phyloP scores from a whole-genome alignment of 1,284 basidiomycete species.

The Moesziomyces antarcticus region DNA sequence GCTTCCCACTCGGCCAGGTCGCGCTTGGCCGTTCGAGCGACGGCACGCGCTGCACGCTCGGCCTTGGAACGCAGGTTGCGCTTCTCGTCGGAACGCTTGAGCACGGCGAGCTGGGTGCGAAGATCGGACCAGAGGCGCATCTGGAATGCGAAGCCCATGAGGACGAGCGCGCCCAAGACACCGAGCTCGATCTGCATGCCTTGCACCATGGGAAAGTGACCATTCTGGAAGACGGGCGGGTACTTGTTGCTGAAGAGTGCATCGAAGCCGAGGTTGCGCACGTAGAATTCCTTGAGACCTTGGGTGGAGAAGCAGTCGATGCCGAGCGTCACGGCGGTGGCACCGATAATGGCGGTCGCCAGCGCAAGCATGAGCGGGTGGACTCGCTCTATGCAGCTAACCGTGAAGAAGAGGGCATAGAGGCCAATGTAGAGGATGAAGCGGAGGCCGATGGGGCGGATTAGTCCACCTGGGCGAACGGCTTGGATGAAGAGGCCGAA shows the following conservation, averaged over 20 bases:
- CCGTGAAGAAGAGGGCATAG: constrained; percentile 39
- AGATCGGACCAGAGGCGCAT: constrained; percentile 77
- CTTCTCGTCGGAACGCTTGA: constrained; percentile 82
- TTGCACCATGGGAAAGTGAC: constrained; percentile 81
- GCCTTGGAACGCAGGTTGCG: constrained; percentile 78
- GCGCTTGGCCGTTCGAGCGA: constrained; percentile 74
- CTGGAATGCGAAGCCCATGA: constrained; percentile 84
- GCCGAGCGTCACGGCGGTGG: constrained; percentile 90
- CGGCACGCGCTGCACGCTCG: constrained; percentile 77
- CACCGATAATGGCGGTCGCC: constrained; percentile 86
- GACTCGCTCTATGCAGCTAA: constrained; percentile 50
- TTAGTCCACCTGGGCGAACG: constrained; percentile 82
- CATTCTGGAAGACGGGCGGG: constrained; percentile 40
- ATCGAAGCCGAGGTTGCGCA: constrained; percentile 90
- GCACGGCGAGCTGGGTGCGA: constrained; percentile 79
- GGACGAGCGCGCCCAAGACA: constrained; percentile 77
- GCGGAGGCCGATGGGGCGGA: constrained; percentile 78
- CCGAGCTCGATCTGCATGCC: constrained; percentile 94
- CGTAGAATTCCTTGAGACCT: constrained; percentile 92
- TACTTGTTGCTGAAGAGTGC: constrained; percentile 73
- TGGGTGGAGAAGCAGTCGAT: constrained; percentile 80
- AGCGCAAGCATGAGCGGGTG: constrained; percentile 67
- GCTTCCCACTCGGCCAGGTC: constrained; percentile 88
- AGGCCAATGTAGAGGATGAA: constrained; percentile 88
- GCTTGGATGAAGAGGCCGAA: constrained; percentile 88